Conservation (phyloP, 257 asterid genomes). For the Solanum appendiculatum region DNA sequence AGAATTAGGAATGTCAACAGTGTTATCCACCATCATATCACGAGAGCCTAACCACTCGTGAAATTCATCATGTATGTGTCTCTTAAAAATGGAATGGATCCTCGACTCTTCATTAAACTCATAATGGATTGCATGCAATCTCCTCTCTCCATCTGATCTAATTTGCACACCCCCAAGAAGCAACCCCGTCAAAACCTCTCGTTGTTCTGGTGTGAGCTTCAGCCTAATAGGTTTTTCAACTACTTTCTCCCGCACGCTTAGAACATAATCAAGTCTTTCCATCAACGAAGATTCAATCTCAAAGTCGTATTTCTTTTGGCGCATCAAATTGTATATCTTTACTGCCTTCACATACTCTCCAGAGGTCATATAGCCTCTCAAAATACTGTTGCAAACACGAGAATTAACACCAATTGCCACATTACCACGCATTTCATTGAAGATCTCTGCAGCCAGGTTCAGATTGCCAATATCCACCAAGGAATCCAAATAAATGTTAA, state of each 20-base stretch:
- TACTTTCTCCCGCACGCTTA: constrained; percentile 30
- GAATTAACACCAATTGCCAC: constrained; percentile 53
- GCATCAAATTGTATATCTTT: constrained; percentile 44
- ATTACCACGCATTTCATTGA: constrained; percentile 47
- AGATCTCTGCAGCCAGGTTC: constrained; percentile 60
- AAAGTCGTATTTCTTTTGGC: constrained; percentile 54
- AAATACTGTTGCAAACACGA: constrained; percentile 47
- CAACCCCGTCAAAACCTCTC: constrained; percentile 72
- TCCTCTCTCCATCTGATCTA: constrained; percentile 30
- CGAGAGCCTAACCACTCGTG: constrained; percentile 64
- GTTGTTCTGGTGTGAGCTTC: constrained; percentile 70
- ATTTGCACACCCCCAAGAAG: constrained; percentile 65
- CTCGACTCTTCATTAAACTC: constrained; percentile 42
- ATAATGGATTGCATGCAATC: constrained; percentile 33
- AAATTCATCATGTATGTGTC: constrained; percentile 47
- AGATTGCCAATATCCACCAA: constrained; percentile 48
- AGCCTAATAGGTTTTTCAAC: constrained; percentile 22
- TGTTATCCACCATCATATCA: constrained; percentile 13
- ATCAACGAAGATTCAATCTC: constrained; percentile 53
- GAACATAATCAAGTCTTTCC: constrained; percentile 46
- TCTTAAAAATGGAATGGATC: constrained; percentile 44
- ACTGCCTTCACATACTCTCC: constrained; percentile 43
- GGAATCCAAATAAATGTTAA: constrained; percentile 53
- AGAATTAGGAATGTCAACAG: constrained; percentile 23
- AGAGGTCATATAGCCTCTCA: constrained; percentile 46